A percentile compares a stretch with the other conserved stretches of the same genome.
These are phyloP conservation scores for Alternaria postmessia DNA, from an alignment of 2,329 filamentous ascomycete species.

Conservation along the genomic window DNA sequence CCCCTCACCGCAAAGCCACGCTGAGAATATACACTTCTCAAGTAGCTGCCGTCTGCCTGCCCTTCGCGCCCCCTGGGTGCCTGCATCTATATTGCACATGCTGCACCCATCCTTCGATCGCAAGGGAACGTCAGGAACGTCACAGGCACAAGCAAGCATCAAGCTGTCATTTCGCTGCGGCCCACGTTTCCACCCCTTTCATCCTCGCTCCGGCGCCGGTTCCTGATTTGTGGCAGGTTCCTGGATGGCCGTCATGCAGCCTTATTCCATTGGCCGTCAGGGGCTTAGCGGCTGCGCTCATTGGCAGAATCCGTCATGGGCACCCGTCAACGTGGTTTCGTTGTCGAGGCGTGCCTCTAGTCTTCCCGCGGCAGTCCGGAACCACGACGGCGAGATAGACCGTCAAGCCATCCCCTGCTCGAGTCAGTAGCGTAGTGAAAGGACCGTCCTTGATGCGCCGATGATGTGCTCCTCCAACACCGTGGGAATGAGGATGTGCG, in stretches of 20 bases:
- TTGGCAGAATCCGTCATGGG: conserved; percentile 26
- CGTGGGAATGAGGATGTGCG: conserved; percentile 1
- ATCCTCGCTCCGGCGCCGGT: conserved; percentile 30
- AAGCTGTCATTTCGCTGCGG: conserved; percentile 29
- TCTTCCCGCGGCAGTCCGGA: conserved; percentile 40
- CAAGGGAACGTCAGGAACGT: conserved; percentile 17
- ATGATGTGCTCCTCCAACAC: conserved; percentile 24
- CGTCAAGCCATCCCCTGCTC: conserved; percentile 25
- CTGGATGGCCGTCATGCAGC: conserved; percentile 42
- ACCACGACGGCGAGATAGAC: conserved; percentile 32
- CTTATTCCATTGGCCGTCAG: conserved; percentile 36
- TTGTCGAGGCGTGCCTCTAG: conserved; percentile 40
- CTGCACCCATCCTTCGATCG: conserved; percentile 1
- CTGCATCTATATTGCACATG: neutral
- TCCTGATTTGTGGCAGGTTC: conserved; percentile 40
- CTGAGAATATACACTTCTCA: neutral
- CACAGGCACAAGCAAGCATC: conserved; percentile 25
- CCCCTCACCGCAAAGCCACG: conserved; percentile 15
- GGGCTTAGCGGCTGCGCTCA: conserved; percentile 21
- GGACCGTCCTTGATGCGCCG: conserved; percentile 25
- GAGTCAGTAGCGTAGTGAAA: conserved; percentile 28
- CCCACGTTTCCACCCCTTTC: conserved; percentile 29
- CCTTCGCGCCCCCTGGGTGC: neutral
- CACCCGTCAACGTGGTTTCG: conserved; percentile 42
- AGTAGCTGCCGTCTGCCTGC: neutral